Evolutionary conservation across 371 early-diverging fungal species (phyloP), one percentile per base, ranked within the genome.

Genomic region (Rhizopus arrhizus): DNA sequence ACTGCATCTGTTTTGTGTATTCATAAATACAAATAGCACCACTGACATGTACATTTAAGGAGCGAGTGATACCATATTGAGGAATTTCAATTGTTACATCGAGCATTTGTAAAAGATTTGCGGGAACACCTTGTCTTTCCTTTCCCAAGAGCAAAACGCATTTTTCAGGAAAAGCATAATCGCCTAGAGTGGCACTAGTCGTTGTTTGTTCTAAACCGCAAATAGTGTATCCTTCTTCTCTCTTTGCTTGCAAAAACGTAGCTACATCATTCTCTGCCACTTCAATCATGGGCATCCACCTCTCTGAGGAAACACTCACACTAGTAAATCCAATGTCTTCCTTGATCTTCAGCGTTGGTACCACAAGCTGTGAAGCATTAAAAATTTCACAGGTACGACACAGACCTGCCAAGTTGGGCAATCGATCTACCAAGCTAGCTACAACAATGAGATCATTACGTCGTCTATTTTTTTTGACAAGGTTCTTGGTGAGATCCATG

Each of bases 171-270:
- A 87, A 87, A 35, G 68, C 68, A 52, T 76, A 86, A 12, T 69
- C 70, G 34, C 82, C 80, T 35, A 88, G 55, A 7, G 72, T 71
- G 5, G 79, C 79, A 58, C 84, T 84, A 9, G 66, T 78, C 5
- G 84, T 84, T 0, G 86, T 86, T 67, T 88, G 89, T 60, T 88
- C 89, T n/a, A 88, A 62, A 22, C 86, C 89, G 47, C 85, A 75
- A n/a, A 87, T 56, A 2, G 75, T 57, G 49, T 86, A 88, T 5
- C 87, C 87, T 58, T 78, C 72, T 6, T 70, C 59, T 61, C 85
- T 87, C 60, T 82, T 83, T 16, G 62, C 43, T 31, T 72, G 34
- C 35, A 88, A 63, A 50, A 72, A 88, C 2, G 34, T 51, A 4
- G 60, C 62, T 7, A 88, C 65, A 36, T 83, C 82, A 0, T 36